Evolutionary conservation across 2,329 filamentous ascomycete species (phyloP).

Genomic region (Sphaerulina vaccinii): DNA sequence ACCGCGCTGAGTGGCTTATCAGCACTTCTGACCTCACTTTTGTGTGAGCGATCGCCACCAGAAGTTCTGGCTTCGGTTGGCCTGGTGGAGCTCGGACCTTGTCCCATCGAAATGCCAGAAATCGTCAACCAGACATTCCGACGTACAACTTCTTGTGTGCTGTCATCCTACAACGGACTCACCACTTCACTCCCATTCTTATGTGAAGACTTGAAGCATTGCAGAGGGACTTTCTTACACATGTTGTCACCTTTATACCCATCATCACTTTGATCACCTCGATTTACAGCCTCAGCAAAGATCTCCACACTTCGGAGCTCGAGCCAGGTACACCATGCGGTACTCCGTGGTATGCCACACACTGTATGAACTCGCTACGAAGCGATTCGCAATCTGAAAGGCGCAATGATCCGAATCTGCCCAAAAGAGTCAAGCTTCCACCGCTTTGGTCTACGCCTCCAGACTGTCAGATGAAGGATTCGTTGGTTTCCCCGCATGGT

Average conservation of each 20-base stretch:
- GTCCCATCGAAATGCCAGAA: too few relatives aligned
- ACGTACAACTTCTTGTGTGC: too few relatives aligned
- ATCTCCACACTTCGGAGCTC: conserved; percentile 9
- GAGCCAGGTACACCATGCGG: conserved; percentile 11
- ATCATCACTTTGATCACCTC: conserved; percentile 10
- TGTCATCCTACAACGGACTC: background rate
- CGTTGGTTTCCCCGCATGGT: conserved; percentile 8
- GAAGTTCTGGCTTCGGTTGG: background rate
- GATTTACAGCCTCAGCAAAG: too few relatives aligned
- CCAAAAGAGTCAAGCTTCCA: conserved; percentile 6
- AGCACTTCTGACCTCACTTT: background rate
- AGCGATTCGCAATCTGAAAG: conserved; percentile 1
- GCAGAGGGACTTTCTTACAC: too few relatives aligned
- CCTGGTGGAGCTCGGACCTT: too few relatives aligned
- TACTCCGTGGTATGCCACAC: background rate
- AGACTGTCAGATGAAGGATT: conserved; percentile 1
- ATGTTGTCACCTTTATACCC: too few relatives aligned
- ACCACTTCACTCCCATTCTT: background rate
- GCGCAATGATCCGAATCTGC: conserved; percentile 5
- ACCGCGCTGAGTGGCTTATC: too few relatives aligned
- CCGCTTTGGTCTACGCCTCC: background rate
- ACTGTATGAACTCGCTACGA: conserved; percentile 11
- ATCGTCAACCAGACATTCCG: background rate
- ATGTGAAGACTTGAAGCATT: background rate
- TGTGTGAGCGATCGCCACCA: conserved; percentile 3